phyloP scores from a whole-genome alignment of 768 basidiomycete species.

The Boletus eberwhitei region DNA sequence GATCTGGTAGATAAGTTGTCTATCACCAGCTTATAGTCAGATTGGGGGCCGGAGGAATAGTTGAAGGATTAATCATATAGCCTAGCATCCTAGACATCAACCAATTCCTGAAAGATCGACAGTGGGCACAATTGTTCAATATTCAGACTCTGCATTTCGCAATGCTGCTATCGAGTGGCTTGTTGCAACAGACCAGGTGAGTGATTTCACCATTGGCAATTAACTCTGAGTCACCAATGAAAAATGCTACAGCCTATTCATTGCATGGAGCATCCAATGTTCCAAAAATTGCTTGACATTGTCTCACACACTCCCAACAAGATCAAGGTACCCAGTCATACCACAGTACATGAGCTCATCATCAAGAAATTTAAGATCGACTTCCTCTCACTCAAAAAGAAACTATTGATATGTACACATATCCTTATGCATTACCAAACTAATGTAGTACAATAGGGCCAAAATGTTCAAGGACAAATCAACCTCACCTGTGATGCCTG shows the following conservation, averaged over 20 bases:
- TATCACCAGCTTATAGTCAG: no score
- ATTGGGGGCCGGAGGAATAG: no score
- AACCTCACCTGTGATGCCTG: conserved; percentile 39
- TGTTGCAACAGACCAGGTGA: conserved; percentile 1
- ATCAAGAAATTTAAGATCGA: conserved; percentile 7
- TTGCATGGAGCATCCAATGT: background rate
- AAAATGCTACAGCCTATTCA: conserved; percentile 1
- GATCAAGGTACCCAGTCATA: background rate
- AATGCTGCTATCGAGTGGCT: background rate
- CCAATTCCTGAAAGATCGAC: no score
- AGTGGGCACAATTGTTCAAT: background rate
- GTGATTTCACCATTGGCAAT: background rate
- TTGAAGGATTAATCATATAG: no score
- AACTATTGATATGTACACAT: background rate
- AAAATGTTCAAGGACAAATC: conserved; percentile 5
- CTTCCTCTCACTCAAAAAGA: conserved; percentile 1
- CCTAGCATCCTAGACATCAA: no score
- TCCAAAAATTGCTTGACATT: conserved; percentile 1
- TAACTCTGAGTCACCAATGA: background rate
- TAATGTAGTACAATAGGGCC: background rate
- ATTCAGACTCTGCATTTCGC: background rate
- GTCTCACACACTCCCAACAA: background rate
- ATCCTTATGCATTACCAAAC: background rate
- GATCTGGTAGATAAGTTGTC: no score
- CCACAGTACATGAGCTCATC: background rate